phyloP scores from a whole-genome alignment of 805 yeast species.

The Cyberlindnera bimundalis region DNA sequence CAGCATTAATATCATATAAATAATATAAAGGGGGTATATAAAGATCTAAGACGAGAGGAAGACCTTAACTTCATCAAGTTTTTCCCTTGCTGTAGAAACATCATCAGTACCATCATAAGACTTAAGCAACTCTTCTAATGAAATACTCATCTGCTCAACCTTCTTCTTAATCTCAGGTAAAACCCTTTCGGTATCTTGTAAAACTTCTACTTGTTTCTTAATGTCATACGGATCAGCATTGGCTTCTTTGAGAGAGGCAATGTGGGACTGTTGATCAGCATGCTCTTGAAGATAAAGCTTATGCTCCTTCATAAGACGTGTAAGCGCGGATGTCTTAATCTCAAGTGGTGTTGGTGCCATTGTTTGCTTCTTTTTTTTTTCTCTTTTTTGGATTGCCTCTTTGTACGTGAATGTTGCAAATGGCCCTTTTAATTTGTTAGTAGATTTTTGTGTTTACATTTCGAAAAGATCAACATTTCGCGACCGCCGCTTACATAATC shows the following conservation, averaged over 20 bases:
- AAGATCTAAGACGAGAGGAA: conserved; percentile 15
- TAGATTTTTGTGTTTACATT: too few species aligned
- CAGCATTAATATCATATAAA: too few species aligned
- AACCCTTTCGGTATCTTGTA: conserved; percentile 51
- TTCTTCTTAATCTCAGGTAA: conserved; percentile 46
- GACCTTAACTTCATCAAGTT: conserved; percentile 27
- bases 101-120: conserved; percentile 35
- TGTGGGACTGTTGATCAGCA: conserved; percentile 45
- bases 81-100: conserved; percentile 26
- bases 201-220: conserved; percentile 49
- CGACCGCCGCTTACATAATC: too few species aligned
- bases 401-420: too few species aligned
- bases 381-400: too few species aligned
- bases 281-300: conserved; percentile 56
- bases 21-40: too few species aligned
- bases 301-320: conserved; percentile 67
- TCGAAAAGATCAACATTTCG: too few species aligned
- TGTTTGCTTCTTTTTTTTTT: too few species aligned
- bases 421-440: too few species aligned
- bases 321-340: conserved; percentile 67
- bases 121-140: conserved; percentile 39
- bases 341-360: conserved; percentile 73
- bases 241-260: conserved; percentile 43
- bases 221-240: conserved; percentile 63
- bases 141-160: conserved; percentile 36